Percentiles rank a stretch among this genome's conserved stretches.
phyloP scores from a whole-genome alignment of 2,329 filamentous ascomycete genomes.

The Endoconidiophora laricicola region DNA sequence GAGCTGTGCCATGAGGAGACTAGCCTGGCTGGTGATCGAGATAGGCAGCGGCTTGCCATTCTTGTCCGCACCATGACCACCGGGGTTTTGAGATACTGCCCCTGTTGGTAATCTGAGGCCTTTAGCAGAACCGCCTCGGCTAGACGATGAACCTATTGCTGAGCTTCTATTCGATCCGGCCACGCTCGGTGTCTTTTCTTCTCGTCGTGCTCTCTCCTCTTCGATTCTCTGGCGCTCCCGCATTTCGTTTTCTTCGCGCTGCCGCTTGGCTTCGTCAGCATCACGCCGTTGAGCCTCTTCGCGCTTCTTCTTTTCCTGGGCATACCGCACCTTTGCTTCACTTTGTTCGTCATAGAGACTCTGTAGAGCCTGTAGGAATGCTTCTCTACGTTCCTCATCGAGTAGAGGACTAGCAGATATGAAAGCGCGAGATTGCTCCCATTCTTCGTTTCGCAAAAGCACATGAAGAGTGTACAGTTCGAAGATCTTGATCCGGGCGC shows the following conservation, averaged over 20 bases:
- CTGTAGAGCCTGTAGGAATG: constrained; percentile 73
- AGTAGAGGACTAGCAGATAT: constrained; percentile 73
- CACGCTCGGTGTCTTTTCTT: constrained; percentile 32
- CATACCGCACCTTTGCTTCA: constrained; percentile 49
- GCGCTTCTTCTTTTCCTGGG: constrained; percentile 37
- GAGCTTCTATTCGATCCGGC: constrained; percentile 20
- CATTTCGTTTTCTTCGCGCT: constrained; percentile 43
- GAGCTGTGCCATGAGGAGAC: constrained; percentile 36
- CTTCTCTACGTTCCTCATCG: constrained; percentile 80
- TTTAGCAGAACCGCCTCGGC: background rate
- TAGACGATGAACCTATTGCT: constrained; percentile 3
- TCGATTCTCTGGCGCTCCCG: constrained; percentile 34
- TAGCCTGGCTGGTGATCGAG: constrained; percentile 23
- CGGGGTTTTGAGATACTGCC: background rate
- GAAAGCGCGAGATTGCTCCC: constrained; percentile 89
- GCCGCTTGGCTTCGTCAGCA: constrained; percentile 38
- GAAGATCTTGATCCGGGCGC: constrained; percentile 74
- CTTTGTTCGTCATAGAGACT: constrained; percentile 70
- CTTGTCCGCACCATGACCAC: constrained; percentile 1
- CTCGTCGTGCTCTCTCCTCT: constrained; percentile 31
- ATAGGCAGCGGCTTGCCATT: constrained; percentile 18
- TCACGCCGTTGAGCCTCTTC: constrained; percentile 40
- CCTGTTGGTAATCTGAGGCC: background rate
- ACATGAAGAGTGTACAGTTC: constrained; percentile 93
- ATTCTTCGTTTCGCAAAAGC: constrained; percentile 82